Evolutionary conservation across 441 rosid genomes (phyloP).

Genomic region (Sinapis alba): DNA sequence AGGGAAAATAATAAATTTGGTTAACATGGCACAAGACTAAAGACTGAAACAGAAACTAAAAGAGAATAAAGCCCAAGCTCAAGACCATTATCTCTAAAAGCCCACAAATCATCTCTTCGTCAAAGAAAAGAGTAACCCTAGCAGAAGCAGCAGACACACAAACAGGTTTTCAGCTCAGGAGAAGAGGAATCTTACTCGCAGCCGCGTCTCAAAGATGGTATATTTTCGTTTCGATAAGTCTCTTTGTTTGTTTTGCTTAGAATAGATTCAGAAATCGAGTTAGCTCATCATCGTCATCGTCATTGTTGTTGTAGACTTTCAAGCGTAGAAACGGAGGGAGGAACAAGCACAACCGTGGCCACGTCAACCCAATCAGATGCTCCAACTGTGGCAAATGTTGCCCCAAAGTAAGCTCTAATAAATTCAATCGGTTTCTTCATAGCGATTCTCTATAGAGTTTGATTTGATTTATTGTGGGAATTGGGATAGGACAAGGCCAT

Average conservation of each 20-base stretch:
- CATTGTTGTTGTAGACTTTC: constrained; percentile 57
- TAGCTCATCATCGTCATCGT: not conserved
- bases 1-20: not conserved
- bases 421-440: not conserved
- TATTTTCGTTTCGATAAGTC: not conserved
- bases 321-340: constrained; percentile 96
- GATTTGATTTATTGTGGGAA: not conserved
- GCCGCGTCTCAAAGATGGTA: not conserved
- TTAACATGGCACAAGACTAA: not conserved
- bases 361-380: constrained; percentile 89
- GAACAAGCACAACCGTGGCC: constrained; percentile 98
- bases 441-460: not conserved
- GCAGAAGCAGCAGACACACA: not conserved
- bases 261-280: not conserved
- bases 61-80: not conserved
- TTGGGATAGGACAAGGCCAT: not conserved
- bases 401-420: constrained; percentile 55
- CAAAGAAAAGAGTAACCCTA: not conserved
- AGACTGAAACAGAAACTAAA: not conserved
- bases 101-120: not conserved
- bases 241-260: not conserved
- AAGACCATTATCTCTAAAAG: not conserved
- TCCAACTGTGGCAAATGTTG: constrained; percentile 98
- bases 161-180: not conserved
- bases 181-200: not conserved